Base-by-base conservation (phyloP, 1,284 basidiomycete genomes). In the Pisolithus thermaeus region DNA sequence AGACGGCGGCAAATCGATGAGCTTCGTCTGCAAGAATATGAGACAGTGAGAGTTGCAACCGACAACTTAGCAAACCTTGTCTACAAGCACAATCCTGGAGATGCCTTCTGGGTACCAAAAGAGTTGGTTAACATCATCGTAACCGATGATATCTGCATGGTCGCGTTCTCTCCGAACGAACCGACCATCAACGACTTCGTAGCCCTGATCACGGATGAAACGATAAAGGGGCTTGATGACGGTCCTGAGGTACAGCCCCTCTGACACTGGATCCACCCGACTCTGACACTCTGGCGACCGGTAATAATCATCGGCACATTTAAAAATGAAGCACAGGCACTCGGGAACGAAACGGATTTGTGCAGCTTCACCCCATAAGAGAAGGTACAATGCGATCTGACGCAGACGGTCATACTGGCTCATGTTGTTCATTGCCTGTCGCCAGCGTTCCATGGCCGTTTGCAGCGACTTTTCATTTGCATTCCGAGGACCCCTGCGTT, bases 81-180 rank as follows among this genome's bases (percentile, higher is more conserved):
- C 93, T 22, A 75, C 81, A 39, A 98, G 78, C 12, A 85, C 79
- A 61, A 99, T 98, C 39, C 92, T 80, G 27, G 93, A 90, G 62
- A 99, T 96, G 39, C 97, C 97, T 63, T 99, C 97, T 4, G 97
- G 97, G 69, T 99, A 99, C 96, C 96, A 99, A 73, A 99, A 99
- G 43, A 99, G 76, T 70, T 99, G 96, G 69, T 99, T 99, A 62
- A 99, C 90, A 70, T 99, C 96, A 70, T 99, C 96, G 67, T 99
- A 99, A 11, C 96, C 97, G 65, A 99, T 97, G 64, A 97, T 93
- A 59, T 87, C 79, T 57, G 94, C 87, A 68, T 98, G 97, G 63
- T 99, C 96, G 65, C 79, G 80, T 76, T 99, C 96, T 65, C 90
- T 81, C 61, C 91, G 79, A 47, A 99, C 87, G 68, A 97, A 98